Evolutionary conservation across 1,284 basidiomycete species (phyloP), one percentile per base, ranked within the genome.

Genomic region (Boletellus dicymbophilus): DNA sequence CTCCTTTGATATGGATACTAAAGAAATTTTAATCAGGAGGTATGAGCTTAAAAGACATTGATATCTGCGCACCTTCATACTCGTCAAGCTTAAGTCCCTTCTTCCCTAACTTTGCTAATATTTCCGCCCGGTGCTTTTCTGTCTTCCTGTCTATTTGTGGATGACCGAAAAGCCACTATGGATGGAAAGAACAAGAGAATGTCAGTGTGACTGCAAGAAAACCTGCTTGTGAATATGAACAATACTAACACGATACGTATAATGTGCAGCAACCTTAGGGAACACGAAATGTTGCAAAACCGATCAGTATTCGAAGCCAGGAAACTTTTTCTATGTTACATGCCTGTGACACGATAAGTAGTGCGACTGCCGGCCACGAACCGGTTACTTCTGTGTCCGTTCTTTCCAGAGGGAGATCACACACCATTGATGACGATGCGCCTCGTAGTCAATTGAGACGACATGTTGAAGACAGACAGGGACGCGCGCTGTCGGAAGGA

Each of bases 1-100:
- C 61, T 93, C 92, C 41, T 86, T 86, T 8, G 91, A 88, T 52
- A 94, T 90, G 44, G 83, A 81, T 54, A 81, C 90, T 92, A 58
- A n/a, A 46, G 36, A 31, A 25, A 42, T 33, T 3, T 21, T 16
- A 13, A 53, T 49, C 21, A 50, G 40, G 13, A 38, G 41, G 39
- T 22, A 16, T 12, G 30, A 26, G 25, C 15, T 9, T 23, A 45
- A 38, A 3, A 23, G 11, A 6, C 7, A 37, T 11, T 15, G n/a
- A 9, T 36, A 27, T 8, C 8, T 26, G 69, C 86, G 57, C 65
- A 90, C 90, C 72, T 74, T 94, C 91, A 60, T 94, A 88, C 65
- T 93, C 90, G 57, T 85, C 82, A 48, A 94, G 73, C 60, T 87
- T 78, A 9, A 93, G 68, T 41, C 84, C 77, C 18, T 75, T 75